Evolutionary conservation across 2,329 filamentous ascomycete species (phyloP), one percentile per base, ranked within the genome.

Genomic region (Huntiella omanensis): DNA sequence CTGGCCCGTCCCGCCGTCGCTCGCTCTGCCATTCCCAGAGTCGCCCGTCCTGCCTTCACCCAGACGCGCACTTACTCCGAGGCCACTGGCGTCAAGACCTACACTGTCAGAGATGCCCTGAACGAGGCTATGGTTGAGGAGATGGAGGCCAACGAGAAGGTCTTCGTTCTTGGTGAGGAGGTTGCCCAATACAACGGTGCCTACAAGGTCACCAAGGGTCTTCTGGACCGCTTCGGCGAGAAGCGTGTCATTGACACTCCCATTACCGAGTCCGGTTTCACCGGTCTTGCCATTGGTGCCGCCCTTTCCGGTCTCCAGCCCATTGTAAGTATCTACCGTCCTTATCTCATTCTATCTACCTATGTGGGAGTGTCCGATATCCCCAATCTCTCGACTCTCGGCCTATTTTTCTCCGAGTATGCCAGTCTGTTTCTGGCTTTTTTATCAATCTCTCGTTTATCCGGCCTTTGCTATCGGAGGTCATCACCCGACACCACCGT

Each of bases 151-250:
- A 93, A 98, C 66, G 73, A 80, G 53, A 96, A 95, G 73, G 87
- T 95, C 57, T 98, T 95, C 64, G 69, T 98, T 55, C 65, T 98
- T 49, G 91, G 91, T 58, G 91, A 98, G 73, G 91, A 98, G 70
- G 91, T 98, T 60, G 91, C 91, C 58, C 91, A 98, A 69, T 98
- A 98, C 73, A 98, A 98, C 65, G 91, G 91, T 72, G 88, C 88
- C 61, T 98, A 98, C 78, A 98, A 98, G 71, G 88, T 98, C 62
- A 98, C 91, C 59, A 95, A 94, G 73, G 91, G 91, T 56, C 77
- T 98, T 53, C 66, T 96, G 58, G 91, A 98, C 68, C 83, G 88
- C 58, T 98, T 98, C 63, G 91, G 91, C 57, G 87, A 94, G 52
- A 92, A 88, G 75, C 77, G 91, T 63, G 83, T 98, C 56, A 98